Conservation (phyloP, 1,139 yeast species). For the Kurtzmaniella quercitrusa region DNA sequence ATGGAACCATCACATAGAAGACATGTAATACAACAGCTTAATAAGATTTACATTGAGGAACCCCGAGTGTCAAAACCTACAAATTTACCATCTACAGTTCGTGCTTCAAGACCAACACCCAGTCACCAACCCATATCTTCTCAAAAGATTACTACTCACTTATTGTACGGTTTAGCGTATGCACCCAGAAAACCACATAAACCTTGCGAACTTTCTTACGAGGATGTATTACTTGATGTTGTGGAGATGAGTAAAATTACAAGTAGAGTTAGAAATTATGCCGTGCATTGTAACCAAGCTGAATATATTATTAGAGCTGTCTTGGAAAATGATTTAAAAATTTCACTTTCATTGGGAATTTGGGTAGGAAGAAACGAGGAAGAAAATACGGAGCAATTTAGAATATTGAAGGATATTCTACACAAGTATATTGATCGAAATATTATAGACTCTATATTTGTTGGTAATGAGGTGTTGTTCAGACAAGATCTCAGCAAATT, state of each 20-base stretch:
- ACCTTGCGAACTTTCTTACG: constrained; percentile 50
- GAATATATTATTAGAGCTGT: constrained; percentile 52
- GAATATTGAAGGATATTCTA: constrained; percentile 40
- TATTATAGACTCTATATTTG: constrained; percentile 46
- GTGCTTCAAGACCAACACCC: no score
- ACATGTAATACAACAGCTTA: not conserved
- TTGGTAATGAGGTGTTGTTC: constrained; percentile 64
- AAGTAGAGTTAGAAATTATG: constrained; percentile 52
- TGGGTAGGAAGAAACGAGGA: constrained; percentile 51
- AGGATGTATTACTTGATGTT: constrained; percentile 53
- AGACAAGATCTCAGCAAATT: constrained; percentile 43
- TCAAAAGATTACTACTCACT: no score
- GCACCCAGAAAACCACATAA: constrained; percentile 50
- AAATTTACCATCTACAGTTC: no score
- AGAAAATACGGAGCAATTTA: constrained; percentile 38
- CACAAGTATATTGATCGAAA: constrained; percentile 36
- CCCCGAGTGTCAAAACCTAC: not conserved
- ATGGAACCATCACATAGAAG: not conserved
- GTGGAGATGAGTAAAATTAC: constrained; percentile 57
- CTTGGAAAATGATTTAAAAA: constrained; percentile 42
- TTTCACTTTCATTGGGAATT: constrained; percentile 60
- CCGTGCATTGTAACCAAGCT: constrained; percentile 61
- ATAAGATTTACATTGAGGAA: not conserved
- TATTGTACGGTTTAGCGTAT: constrained; percentile 58
- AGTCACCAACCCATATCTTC: no score